Conservation (phyloP, 768 basidiomycete genomes). For the Lepiota venenata region DNA sequence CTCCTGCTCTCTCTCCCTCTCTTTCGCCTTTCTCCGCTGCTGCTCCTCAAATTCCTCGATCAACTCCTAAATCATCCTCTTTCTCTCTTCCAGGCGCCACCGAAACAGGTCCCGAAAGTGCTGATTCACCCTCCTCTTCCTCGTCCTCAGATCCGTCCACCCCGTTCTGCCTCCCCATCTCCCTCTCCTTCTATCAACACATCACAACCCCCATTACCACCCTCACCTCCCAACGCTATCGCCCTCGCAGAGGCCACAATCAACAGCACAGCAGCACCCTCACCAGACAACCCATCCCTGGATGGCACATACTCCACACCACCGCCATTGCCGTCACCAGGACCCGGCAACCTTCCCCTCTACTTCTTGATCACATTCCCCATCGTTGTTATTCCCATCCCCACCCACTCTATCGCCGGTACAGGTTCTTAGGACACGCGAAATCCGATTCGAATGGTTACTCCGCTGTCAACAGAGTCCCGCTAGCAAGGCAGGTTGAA, state of each 20-base stretch:
- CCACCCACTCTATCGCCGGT: neutral
- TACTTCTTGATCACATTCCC: neutral
- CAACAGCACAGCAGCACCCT: too few relatives aligned
- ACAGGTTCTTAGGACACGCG: conserved; percentile 4
- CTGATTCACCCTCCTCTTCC: neutral
- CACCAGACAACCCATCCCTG: too few relatives aligned
- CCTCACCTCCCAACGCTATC: neutral
- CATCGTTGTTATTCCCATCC: neutral
- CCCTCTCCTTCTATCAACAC: neutral
- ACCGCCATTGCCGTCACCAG: neutral
- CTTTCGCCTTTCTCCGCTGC: neutral
- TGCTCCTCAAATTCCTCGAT: conserved; percentile 7
- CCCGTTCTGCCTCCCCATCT: neutral
- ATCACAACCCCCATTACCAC: neutral
- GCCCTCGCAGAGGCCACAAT: neutral
- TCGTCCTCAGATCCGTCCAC: too few relatives aligned
- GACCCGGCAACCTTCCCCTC: conserved; percentile 2
- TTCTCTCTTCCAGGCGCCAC: neutral
- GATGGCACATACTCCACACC: too few relatives aligned
- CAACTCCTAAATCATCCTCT: conserved; percentile 1
- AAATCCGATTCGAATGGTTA: neutral
- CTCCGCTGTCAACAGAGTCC: neutral
- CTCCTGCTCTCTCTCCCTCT: conserved; percentile 5
- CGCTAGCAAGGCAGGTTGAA: too few relatives aligned
- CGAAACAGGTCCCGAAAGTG: neutral